Evolutionary conservation across 2,329 filamentous ascomycete species (phyloP).

Genomic region (Cladophialophora psammophila): DNA sequence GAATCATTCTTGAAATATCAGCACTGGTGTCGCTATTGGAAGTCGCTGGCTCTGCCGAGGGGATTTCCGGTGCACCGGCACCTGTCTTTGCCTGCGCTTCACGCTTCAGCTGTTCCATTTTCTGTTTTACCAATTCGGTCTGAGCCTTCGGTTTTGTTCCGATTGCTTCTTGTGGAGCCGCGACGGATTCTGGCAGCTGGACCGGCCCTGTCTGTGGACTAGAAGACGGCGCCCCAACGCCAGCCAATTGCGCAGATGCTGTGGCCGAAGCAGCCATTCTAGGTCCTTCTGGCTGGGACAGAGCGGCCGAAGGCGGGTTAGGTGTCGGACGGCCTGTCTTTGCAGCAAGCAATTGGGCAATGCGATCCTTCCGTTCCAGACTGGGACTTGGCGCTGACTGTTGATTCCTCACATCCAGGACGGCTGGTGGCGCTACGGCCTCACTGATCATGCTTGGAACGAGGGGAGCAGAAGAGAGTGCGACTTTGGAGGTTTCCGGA

Average conservation of each 20-base stretch:
- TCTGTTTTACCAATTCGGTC: slow-evolving; percentile 78
- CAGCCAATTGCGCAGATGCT: neutral
- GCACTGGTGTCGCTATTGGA: neutral
- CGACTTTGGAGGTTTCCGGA: neutral
- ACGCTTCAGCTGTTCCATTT: slow-evolving; percentile 76
- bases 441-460: neutral
- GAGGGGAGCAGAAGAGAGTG: neutral
- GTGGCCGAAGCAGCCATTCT: neutral
- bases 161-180: neutral
- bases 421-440: slow-evolving; percentile 10
- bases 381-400: slow-evolving; percentile 49
- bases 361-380: slow-evolving; percentile 76
- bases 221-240: neutral
- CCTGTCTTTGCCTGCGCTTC: slow-evolving; percentile 46
- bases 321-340: slow-evolving; percentile 65
- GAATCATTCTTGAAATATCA: neutral
- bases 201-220: neutral
- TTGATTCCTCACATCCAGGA: slow-evolving; percentile 29
- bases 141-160: slow-evolving; percentile 65
- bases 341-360: slow-evolving; percentile 76
- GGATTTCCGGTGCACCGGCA: slow-evolving; percentile 38
- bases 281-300: slow-evolving; percentile 13
- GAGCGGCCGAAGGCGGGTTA: slow-evolving; percentile 3
- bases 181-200: neutral
- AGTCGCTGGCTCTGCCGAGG: slow-evolving; percentile 1